These are phyloP conservation scores for Panus rudis DNA, from an alignment of 768 basidiomycete genomes.

Conservation along the genomic window DNA sequence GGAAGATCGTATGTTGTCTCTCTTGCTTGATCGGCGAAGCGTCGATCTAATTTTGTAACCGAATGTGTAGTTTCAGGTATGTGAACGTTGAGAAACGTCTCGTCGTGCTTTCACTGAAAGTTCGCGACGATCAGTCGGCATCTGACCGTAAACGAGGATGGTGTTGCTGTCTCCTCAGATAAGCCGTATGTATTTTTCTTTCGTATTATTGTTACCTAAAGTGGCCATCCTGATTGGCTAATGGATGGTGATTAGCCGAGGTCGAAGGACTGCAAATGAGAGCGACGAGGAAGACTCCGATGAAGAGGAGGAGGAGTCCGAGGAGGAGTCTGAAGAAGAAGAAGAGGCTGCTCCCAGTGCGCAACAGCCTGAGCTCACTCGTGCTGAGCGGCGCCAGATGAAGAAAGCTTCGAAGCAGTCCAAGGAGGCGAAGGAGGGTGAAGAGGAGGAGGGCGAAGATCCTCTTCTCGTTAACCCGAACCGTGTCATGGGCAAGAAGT, in stretches of 20 bases:
- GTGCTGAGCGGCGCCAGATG: constrained; percentile 67
- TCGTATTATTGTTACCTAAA: constrained; percentile 1
- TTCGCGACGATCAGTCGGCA: constrained; percentile 39
- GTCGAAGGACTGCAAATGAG: constrained; percentile 24
- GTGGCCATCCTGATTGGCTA: constrained; percentile 6
- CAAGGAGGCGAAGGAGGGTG: constrained; percentile 26
- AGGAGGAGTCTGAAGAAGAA: constrained; percentile 38
- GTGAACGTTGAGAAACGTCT: constrained; percentile 12
- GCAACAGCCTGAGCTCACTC: constrained; percentile 51
- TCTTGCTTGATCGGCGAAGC: neutral
- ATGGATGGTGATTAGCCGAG: constrained; percentile 15
- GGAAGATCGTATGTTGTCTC: constrained; percentile 45
- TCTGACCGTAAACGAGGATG: constrained; percentile 51
- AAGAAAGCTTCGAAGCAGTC: constrained; percentile 55
- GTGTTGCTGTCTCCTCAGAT: constrained; percentile 43
- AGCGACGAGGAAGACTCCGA: constrained; percentile 36
- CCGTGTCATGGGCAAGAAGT: constrained; percentile 55
- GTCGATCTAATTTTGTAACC: neutral
- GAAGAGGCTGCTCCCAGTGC: constrained; percentile 27
- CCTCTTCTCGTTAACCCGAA: constrained; percentile 75
- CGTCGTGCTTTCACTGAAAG: constrained; percentile 6
- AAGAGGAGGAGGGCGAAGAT: constrained; percentile 55
- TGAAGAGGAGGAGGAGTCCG: constrained; percentile 37
- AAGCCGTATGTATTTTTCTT: constrained; percentile 34
- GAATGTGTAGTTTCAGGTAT: constrained; percentile 53